These are phyloP conservation scores for Suillus variegatus DNA, from an alignment of 768 basidiomycete species.

Conservation along the genomic window DNA sequence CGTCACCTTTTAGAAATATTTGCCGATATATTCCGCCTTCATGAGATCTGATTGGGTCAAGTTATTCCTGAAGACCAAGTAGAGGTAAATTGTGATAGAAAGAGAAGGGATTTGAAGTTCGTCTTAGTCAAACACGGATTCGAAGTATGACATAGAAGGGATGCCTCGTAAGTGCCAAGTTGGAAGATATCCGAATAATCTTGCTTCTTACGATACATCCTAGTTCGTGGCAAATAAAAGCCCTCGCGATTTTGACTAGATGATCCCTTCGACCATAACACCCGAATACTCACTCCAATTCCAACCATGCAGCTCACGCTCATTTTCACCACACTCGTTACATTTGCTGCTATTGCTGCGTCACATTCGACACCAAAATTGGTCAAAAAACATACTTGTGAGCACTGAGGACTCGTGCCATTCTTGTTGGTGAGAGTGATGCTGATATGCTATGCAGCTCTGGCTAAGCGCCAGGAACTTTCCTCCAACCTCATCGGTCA, in stretches of 20 bases:
- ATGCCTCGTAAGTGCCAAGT: background rate
- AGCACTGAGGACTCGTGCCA: background rate
- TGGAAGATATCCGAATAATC: background rate
- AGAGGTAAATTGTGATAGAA: background rate
- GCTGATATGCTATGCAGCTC: background rate
- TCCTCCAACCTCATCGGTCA: background rate
- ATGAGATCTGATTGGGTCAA: background rate
- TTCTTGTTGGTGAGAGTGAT: background rate
- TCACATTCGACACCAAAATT: background rate
- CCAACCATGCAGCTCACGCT: background rate
- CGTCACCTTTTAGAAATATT: background rate
- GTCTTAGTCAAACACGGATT: background rate
- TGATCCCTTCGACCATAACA: background rate
- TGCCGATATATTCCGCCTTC: background rate
- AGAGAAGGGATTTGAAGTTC: background rate
- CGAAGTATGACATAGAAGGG: background rate
- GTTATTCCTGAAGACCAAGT: background rate
- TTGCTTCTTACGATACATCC: background rate
- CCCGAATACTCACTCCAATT: background rate
- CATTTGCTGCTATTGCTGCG: background rate
- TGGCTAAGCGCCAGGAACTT: background rate
- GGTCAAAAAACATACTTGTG: background rate
- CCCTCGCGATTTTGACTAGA: background rate
- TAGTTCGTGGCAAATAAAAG: background rate
- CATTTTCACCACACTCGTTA: background rate